Conservation (phyloP, 2,329 filamentous ascomycete genomes). For the Spiromastix sp. region DNA sequence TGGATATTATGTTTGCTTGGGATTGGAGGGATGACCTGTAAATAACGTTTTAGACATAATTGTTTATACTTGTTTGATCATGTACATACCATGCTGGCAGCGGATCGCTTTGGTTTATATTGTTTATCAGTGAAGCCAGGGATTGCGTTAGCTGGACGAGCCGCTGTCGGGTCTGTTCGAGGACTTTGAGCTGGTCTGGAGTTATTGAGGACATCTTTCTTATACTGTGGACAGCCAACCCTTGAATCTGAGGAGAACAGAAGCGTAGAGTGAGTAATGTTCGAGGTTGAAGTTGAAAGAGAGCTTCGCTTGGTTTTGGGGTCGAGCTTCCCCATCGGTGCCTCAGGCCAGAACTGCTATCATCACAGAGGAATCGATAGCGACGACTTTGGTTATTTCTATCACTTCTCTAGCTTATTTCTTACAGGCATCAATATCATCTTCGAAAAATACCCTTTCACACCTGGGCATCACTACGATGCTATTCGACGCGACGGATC, state of each 20-base stretch:
- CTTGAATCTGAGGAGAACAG: neutral
- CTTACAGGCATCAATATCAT: too few relatives aligned
- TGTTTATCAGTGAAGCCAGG: conserved; percentile 52
- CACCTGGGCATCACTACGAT: too few relatives aligned
- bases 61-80: too few relatives aligned
- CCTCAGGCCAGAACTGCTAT: too few relatives aligned
- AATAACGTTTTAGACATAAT: neutral
- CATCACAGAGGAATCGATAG: too few relatives aligned
- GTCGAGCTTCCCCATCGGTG: too few relatives aligned
- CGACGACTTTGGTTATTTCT: too few relatives aligned
- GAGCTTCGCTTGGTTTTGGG: too few relatives aligned
- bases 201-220: conserved; percentile 29
- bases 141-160: conserved; percentile 59
- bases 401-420: too few relatives aligned
- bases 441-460: too few relatives aligned
- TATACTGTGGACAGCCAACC: neutral
- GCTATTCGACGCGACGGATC: too few relatives aligned
- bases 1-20: conserved; percentile 60
- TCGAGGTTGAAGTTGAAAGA: too few relatives aligned
- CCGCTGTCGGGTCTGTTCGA: conserved; percentile 61
- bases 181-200: conserved; percentile 44
- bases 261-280: conserved; percentile 1
- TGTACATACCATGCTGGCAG: conserved; percentile 54
- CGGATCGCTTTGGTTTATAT: conserved; percentile 52
- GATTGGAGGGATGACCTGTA: conserved; percentile 59